Percentiles rank a stretch among this genome's conserved stretches.
Evolutionary conservation across 108 stramenopile genomes (phyloP).

Genomic region (Stephanodiscus minutulus): DNA sequence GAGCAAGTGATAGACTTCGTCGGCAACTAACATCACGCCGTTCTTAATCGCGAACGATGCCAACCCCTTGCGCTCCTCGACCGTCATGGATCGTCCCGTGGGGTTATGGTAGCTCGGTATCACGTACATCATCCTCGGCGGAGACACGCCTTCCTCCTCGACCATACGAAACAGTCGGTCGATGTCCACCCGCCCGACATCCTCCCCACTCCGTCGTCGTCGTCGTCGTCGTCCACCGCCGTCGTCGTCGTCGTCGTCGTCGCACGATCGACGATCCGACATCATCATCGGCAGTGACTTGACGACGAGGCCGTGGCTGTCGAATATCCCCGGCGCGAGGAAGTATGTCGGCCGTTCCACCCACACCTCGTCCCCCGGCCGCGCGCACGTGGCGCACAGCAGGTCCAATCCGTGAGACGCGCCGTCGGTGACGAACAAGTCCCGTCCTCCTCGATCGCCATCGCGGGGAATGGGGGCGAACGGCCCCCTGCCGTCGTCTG

Average conservation of each 20-base stretch:
- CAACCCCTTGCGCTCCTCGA: constrained; percentile 49
- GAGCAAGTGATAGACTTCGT: constrained; percentile 79
- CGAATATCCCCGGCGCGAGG: constrained; percentile 60
- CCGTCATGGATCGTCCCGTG: constrained; percentile 55
- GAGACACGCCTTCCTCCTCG: constrained; percentile 37
- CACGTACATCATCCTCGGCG: constrained; percentile 65
- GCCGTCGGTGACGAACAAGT: constrained; percentile 67
- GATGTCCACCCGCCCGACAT: constrained; percentile 48
- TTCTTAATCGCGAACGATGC: constrained; percentile 53
- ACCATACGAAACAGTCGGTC: constrained; percentile 34
- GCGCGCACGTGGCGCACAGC: constrained; percentile 52
- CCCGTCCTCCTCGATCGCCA: background rate
- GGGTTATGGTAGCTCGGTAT: constrained; percentile 80
- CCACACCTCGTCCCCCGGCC: constrained; percentile 62
- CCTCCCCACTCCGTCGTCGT: background rate
- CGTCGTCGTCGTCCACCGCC: too few relatives aligned
- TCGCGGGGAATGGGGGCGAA: background rate
- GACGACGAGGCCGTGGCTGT: constrained; percentile 54
- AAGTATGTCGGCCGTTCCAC: constrained; percentile 74
- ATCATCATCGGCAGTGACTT: constrained; percentile 56
- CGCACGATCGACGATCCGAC: too few relatives aligned
- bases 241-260: too few relatives aligned
- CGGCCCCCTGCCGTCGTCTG: background rate
- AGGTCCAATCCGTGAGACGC: constrained; percentile 75
- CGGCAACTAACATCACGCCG: constrained; percentile 58